Conservation (phyloP, 2,329 filamentous ascomycete species). For the Esteya vermicola region DNA sequence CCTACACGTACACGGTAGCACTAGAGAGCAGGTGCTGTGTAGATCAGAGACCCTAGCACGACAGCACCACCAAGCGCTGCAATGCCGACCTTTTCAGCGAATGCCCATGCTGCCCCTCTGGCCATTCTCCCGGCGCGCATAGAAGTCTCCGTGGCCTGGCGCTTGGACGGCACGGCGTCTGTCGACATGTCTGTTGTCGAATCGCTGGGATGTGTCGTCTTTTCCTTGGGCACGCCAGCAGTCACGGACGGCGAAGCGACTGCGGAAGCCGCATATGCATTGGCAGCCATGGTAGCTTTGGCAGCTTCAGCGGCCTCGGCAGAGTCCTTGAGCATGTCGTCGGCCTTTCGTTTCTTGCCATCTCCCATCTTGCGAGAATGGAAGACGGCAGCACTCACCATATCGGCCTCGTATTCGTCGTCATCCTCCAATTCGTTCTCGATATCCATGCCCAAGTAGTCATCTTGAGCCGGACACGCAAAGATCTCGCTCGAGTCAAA, state of each 20-base stretch:
- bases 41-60: slow-evolving; percentile 22
- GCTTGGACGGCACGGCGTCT: slow-evolving; percentile 4
- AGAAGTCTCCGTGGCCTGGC: slow-evolving; percentile 4
- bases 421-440: neutral
- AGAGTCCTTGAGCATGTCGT: slow-evolving; percentile 12
- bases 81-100: slow-evolving; percentile 16
- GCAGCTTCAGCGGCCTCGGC: neutral
- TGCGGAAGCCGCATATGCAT: neutral
- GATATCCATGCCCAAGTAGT: neutral
- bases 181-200: too few relatives aligned
- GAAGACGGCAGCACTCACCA: slow-evolving; percentile 6
- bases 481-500: slow-evolving; percentile 1
- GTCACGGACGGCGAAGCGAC: neutral
- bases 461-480: neutral
- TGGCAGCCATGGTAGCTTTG: neutral
- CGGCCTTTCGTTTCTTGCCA: slow-evolving; percentile 18
- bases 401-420: neutral
- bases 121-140: neutral
- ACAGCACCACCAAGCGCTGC: slow-evolving; percentile 22
- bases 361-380: neutral
- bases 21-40: slow-evolving; percentile 24
- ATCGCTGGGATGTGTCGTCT: too few relatives aligned
- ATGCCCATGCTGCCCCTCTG: slow-evolving; percentile 4
- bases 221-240: too few relatives aligned
- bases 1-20: too few relatives aligned